Evolutionary conservation across 331 rosid species (phyloP).

Genomic region (Erythrophleum ivorense): DNA sequence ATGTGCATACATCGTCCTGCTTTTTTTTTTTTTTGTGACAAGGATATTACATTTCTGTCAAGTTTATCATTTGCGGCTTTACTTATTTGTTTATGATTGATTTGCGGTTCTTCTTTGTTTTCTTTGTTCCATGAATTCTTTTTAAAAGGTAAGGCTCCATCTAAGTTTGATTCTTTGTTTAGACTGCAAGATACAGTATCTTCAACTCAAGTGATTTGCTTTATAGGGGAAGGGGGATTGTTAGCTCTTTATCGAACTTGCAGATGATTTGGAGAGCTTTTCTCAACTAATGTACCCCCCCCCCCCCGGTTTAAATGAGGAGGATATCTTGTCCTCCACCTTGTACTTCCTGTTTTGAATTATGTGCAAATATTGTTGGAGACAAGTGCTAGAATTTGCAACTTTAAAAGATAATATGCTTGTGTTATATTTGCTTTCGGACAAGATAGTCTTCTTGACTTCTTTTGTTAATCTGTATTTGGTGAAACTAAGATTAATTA

Average conservation of each 20-base stretch:
- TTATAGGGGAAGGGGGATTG: neutral
- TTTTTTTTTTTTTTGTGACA: neutral
- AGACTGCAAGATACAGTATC: neutral
- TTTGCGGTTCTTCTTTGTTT: too few relatives aligned
- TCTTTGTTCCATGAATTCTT: neutral
- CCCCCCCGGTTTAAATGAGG: too few relatives aligned
- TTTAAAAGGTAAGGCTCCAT: neutral
- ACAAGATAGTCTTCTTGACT: too few relatives aligned
- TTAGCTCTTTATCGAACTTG: too few relatives aligned
- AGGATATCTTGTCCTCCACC: too few relatives aligned
- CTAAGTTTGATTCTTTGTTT: conserved; percentile 1
- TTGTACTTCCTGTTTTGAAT: too few relatives aligned
- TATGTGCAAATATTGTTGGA: neutral
- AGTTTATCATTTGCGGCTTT: neutral
- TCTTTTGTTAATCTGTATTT: too few relatives aligned
- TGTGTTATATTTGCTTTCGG: too few relatives aligned
- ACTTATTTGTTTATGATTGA: too few relatives aligned
- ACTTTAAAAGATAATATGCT: neutral
- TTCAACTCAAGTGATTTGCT: neutral
- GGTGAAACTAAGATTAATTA: too few relatives aligned
- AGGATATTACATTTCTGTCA: neutral
- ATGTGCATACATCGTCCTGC: neutral
- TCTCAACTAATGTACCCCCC: too few relatives aligned
- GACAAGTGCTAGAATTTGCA: neutral
- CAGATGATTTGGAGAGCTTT: too few relatives aligned